These are phyloP conservation scores for Rutidosis leptorrhynchoides DNA, from an alignment of 129 eudicot genomes.

Conservation along the genomic window DNA sequence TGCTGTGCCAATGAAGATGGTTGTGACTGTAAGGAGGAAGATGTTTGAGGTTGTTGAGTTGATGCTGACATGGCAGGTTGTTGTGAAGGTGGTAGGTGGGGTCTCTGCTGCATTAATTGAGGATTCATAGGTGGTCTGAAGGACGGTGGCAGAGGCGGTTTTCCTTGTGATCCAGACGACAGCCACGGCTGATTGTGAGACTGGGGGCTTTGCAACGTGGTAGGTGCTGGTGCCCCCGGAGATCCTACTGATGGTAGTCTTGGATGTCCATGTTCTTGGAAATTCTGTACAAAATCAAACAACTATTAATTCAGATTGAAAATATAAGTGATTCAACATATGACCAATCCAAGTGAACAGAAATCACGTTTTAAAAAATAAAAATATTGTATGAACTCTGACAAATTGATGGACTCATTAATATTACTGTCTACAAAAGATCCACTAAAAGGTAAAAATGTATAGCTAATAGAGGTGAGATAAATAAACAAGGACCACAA, in stretches of 20 bases:
- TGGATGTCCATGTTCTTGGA: constrained; percentile 64
- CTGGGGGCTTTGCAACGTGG: constrained; percentile 52
- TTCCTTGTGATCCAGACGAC: constrained; percentile 64
- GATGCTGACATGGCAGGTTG: constrained; percentile 38
- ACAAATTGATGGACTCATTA: neutral
- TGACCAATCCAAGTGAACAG: constrained; percentile 6
- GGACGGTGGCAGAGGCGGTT: constrained; percentile 69
- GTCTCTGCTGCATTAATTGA: constrained; percentile 61
- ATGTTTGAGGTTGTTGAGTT: constrained; percentile 55
- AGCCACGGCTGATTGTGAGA: constrained; percentile 87
- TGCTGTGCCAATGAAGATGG: constrained; percentile 47
- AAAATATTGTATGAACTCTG: neutral
- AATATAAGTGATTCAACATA: neutral
- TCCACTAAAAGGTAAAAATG: neutral
- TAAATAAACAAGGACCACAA: constrained; percentile 2
- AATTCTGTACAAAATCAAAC: constrained; percentile 43
- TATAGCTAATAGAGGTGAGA: neutral
- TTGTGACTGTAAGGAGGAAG: constrained; percentile 48
- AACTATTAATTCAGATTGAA: neutral
- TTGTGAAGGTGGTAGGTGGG: constrained; percentile 40
- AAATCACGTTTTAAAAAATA: neutral
- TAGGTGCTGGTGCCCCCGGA: constrained; percentile 48
- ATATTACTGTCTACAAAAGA: neutral
- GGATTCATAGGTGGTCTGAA: constrained; percentile 59
- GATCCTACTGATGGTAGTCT: constrained; percentile 61